Percentiles rank a stretch among this genome's conserved stretches.
Conservation (phyloP, 176 grass and related monocot genomes). For the Juncus inflexus region DNA sequence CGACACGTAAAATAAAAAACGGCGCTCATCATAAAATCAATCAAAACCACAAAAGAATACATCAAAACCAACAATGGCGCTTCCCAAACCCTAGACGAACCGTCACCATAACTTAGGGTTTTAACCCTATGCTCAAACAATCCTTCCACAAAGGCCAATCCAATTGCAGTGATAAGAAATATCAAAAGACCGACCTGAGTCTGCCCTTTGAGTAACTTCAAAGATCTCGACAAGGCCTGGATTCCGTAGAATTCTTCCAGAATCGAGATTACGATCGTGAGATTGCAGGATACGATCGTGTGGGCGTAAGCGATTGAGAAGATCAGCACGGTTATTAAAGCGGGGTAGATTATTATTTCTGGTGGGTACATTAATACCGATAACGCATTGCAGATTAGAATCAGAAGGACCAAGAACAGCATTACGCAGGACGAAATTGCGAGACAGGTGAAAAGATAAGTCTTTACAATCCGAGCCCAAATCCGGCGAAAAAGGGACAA, state of each 20-base stretch:
- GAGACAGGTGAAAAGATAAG: slow-evolving; percentile 56
- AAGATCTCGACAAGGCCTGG: slow-evolving; percentile 50
- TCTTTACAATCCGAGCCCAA: slow-evolving; percentile 60
- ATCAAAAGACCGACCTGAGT: slow-evolving; percentile 84
- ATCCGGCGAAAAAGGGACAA: slow-evolving; percentile 41
- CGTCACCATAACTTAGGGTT: slow-evolving; percentile 87
- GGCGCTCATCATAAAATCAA: slow-evolving; percentile 82
- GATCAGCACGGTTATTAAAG: slow-evolving; percentile 54
- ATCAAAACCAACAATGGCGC: slow-evolving; percentile 82
- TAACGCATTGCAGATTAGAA: slow-evolving; percentile 58
- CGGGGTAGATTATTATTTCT: slow-evolving; percentile 73
- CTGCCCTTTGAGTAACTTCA: slow-evolving; percentile 66
- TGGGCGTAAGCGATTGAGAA: slow-evolving; percentile 83
- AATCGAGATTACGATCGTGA: slow-evolving; percentile 69
- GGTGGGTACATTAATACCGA: slow-evolving; percentile 61
- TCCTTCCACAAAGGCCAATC: slow-evolving; percentile 70
- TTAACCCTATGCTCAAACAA: slow-evolving; percentile 98
- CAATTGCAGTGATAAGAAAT: slow-evolving; percentile 76
- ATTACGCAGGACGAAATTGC: slow-evolving; percentile 44
- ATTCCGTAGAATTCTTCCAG: slow-evolving; percentile 64
- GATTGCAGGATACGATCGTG: slow-evolving; percentile 79
- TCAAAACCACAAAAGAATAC: slow-evolving; percentile 78
- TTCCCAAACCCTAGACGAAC: slow-evolving; percentile 83
- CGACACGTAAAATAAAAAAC: slow-evolving; percentile 98
- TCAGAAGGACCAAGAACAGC: slow-evolving; percentile 61